phyloP scores from a whole-genome alignment of 1,284 basidiomycete genomes.

The Amylostereum areolatum region DNA sequence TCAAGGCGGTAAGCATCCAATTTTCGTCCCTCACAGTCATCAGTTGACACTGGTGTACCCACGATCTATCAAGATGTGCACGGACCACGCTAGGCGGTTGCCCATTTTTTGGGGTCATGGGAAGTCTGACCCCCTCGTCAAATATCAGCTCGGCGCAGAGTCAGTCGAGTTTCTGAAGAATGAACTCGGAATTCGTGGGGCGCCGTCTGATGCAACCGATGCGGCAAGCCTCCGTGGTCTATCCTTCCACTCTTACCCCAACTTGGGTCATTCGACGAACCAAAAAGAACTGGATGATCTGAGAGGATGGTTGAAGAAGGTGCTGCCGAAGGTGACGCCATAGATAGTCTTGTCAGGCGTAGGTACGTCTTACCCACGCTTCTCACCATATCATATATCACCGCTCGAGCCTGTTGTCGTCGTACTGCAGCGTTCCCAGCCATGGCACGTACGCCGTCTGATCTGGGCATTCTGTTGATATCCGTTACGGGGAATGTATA shows the following conservation, averaged over 20 bases:
- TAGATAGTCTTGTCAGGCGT: neutral
- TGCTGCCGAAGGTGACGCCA: constrained; percentile 14
- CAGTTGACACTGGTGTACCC: neutral
- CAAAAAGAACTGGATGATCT: constrained; percentile 62
- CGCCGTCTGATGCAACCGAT: constrained; percentile 21
- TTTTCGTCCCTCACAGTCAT: neutral
- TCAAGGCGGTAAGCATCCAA: constrained; percentile 48
- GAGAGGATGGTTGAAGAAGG: constrained; percentile 51
- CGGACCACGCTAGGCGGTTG: constrained; percentile 48
- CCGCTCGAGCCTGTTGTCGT: too few species aligned
- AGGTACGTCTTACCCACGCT: too few species aligned
- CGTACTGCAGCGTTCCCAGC: too few species aligned
- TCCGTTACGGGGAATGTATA: too few species aligned
- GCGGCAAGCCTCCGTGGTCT: constrained; percentile 21
- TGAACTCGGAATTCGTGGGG: constrained; percentile 34
- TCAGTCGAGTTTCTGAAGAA: constrained; percentile 51
- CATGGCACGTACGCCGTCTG: too few species aligned
- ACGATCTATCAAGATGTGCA: constrained; percentile 44
- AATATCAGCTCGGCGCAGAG: constrained; percentile 37
- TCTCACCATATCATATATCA: too few species aligned
- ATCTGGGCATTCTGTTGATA: too few species aligned
- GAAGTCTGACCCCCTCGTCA: constrained; percentile 69
- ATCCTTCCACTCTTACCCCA: constrained; percentile 51
- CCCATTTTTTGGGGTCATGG: constrained; percentile 91
- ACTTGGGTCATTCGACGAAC: constrained; percentile 58